phyloP scores from a whole-genome alignment of 140 eudicot species.

The Stevia rebaudiana region DNA sequence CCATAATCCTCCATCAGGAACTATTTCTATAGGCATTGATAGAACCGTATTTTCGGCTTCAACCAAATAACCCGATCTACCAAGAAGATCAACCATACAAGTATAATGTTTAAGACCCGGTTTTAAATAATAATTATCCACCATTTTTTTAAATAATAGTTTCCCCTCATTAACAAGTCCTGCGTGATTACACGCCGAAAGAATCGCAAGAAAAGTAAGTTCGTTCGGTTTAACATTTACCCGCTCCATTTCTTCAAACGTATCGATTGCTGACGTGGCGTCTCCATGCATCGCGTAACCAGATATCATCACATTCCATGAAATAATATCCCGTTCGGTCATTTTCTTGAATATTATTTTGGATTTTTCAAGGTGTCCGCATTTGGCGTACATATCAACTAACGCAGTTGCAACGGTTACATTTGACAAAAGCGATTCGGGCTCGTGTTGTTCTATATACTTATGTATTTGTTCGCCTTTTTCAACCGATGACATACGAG shows the following conservation, averaged over 20 bases:
- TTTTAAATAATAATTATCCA: conserved; percentile 39
- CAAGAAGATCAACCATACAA: conserved; percentile 84
- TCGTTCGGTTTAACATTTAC: conserved; percentile 43
- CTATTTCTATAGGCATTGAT: conserved; percentile 48
- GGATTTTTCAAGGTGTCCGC: conserved; percentile 53
- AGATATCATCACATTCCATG: conserved; percentile 73
- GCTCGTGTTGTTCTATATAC: conserved; percentile 32
- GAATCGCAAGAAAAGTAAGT: conserved; percentile 66
- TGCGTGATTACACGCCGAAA: conserved; percentile 66
- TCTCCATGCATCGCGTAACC: conserved; percentile 70
- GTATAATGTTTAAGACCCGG: conserved; percentile 77
- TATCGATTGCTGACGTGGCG: conserved; percentile 49
- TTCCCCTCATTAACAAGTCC: conserved; percentile 75
- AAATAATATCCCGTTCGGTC: conserved; percentile 45
- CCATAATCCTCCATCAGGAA: conserved; percentile 89
- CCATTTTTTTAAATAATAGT: conserved; percentile 45
- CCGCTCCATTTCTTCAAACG: conserved; percentile 43
- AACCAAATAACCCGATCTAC: conserved; percentile 52
- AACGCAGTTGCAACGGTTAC: conserved; percentile 53
- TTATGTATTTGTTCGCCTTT: conserved; percentile 50
- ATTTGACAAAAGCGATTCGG: conserved; percentile 27
- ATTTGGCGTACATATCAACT: conserved; percentile 73
- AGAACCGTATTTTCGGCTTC: conserved; percentile 69
- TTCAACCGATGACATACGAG: conserved; percentile 50
- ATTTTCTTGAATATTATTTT: conserved; percentile 47